A percentile compares a stretch with the other conserved stretches of the same genome.
Evolutionary conservation across 805 yeast genomes (phyloP).

Genomic region (Diddensiella caesifluorescens): DNA sequence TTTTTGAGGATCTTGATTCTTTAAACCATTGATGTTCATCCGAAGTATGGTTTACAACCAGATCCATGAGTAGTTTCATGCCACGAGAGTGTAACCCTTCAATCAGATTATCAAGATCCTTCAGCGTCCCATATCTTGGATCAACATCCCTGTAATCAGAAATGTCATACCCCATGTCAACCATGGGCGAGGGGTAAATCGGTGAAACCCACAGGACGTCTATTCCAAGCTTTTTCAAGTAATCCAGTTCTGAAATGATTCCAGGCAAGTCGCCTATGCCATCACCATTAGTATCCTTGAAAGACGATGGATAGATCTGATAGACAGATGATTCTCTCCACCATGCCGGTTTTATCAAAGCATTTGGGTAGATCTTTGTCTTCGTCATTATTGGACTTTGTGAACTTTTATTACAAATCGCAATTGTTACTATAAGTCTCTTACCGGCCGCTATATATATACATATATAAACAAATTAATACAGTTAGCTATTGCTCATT

Average conservation of each 20-base stretch:
- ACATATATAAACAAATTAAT: too few species aligned
- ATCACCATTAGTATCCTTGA: slow-evolving; percentile 54
- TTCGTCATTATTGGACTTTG: too few species aligned
- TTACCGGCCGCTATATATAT: too few species aligned
- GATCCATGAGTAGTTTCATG: slow-evolving; percentile 48
- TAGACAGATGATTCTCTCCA: slow-evolving; percentile 55
- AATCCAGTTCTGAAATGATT: slow-evolving; percentile 46
- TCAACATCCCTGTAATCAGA: slow-evolving; percentile 48
- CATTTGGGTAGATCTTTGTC: neutral
- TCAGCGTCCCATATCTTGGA: slow-evolving; percentile 48
- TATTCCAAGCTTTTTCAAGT: slow-evolving; percentile 45
- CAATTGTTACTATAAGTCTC: too few species aligned
- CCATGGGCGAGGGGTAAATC: slow-evolving; percentile 52
- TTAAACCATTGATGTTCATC: slow-evolving; percentile 54
- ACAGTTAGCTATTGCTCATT: too few species aligned
- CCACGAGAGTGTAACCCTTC: slow-evolving; percentile 44
- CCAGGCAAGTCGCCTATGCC: slow-evolving; percentile 57
- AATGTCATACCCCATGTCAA: slow-evolving; percentile 62
- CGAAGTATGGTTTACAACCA: slow-evolving; percentile 57
- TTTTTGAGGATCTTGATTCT: slow-evolving; percentile 46
- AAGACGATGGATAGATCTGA: slow-evolving; percentile 59
- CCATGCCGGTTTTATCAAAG: slow-evolving; percentile 24
- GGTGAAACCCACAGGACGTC: slow-evolving; percentile 56
- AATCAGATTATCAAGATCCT: slow-evolving; percentile 47
- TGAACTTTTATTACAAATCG: too few species aligned